Evolutionary conservation across 495 filamentous ascomycete species (phyloP).

Genomic region (Penicillium malachiteum): DNA sequence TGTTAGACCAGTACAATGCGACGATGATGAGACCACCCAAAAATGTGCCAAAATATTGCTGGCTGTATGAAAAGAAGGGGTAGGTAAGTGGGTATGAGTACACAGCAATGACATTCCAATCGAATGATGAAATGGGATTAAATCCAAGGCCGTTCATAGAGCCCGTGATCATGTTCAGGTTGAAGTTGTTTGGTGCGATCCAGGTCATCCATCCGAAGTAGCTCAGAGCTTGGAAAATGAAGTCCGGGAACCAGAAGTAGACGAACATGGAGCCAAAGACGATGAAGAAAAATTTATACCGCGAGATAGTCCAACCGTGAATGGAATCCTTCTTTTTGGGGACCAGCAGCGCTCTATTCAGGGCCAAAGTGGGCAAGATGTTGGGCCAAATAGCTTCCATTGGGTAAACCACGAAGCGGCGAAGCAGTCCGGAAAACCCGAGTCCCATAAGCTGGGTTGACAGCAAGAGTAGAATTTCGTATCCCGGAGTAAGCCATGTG

Average conservation of each 20-base stretch:
- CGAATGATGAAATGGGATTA: not conserved
- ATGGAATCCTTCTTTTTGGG: not conserved
- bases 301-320: not conserved
- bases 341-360: not conserved
- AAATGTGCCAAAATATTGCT: not conserved
- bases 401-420: not conserved
- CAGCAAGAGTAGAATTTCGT: not conserved
- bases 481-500: not conserved
- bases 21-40: conserved; percentile 1
- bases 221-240: not conserved
- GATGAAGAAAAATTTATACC: not conserved
- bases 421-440: not conserved
- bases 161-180: not conserved
- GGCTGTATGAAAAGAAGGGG: not conserved
- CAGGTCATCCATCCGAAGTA: conserved; percentile 2
- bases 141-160: not conserved
- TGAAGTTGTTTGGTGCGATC: conserved; percentile 3
- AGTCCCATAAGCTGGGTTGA: conserved; percentile 1
- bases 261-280: not conserved
- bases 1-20: conserved; percentile 1
- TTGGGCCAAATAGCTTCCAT: not conserved
- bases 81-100: not conserved
- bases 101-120: not conserved
- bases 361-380: not conserved
- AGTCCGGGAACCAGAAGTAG: not conserved